Base-by-base conservation (phyloP, 306 rosid species). In the Dryas alaskensis region DNA sequence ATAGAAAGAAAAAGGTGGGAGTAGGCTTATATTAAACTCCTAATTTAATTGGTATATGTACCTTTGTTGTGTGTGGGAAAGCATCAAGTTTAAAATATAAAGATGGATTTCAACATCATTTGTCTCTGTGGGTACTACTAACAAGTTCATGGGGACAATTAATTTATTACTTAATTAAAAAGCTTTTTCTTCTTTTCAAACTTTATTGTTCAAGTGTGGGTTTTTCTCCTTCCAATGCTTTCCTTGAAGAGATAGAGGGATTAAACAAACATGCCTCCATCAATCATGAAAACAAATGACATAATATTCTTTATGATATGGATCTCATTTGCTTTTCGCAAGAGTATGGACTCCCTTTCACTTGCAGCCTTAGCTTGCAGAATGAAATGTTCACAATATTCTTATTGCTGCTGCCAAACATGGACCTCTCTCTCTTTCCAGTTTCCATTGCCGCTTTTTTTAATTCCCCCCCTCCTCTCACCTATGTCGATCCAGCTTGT, bases 211-310 rank as follows among this genome's bases (percentile, higher is more conserved):
- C 5, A 27, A 22, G 2, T 13, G 67, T 6, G 53, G 40, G 39
- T 0, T 10, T 47, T 45, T 51, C 17, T 13, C n/a, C 10, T 58
- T 67, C 27, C 10, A 5, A 12, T 10, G 52, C 43, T 13, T 66
- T 46, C 45, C 39, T 10, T 42, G 31, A 40, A 17, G 40, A 53
- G 12, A 54, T 9, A 31, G 47, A 37, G 49, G 22, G 73, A 27
- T 49, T 37, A 22, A 31, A 31, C 37, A 40, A 17, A 49, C 47
- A 58, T 42, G 52, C 62, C 25, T 25, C 51, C 66, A 71, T 55
- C 75, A 70, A 57, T 71, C 66, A 55, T 43, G 65, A 70, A 70
- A 53, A 10, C 62, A 13, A 19, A 70, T 10, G n/a, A 40, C 42
- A 61, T 4, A 60, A n/a, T 44, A 4, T 37, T 31, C 37, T 31